Percentiles rank a stretch among this genome's conserved stretches.
Evolutionary conservation across 257 asterid species (phyloP).

Genomic region (Salvia miltiorrhiza): DNA sequence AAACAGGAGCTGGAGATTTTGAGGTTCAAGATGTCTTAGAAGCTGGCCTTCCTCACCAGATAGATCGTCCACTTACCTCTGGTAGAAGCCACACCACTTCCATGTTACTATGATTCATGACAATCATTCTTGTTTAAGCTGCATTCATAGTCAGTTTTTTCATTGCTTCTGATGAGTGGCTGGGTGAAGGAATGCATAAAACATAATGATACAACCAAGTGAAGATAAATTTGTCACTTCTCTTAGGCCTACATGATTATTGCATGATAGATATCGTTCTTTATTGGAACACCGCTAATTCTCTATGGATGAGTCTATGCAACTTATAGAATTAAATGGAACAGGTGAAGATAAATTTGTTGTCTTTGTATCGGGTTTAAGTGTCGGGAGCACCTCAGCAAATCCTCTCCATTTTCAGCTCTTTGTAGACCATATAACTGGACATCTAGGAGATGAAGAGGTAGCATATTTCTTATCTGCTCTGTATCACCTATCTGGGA

Average conservation of each 20-base stretch:
- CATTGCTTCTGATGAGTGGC: slow-evolving; percentile 10
- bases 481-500: not conserved
- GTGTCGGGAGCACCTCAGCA: slow-evolving; percentile 70
- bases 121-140: not conserved
- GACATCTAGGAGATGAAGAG: slow-evolving; percentile 95
- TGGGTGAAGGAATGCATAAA: not conserved
- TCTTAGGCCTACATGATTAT: not conserved
- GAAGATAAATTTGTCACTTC: not conserved
- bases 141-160: not conserved
- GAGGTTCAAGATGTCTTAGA: slow-evolving; percentile 78
- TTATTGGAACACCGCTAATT: not conserved
- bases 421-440: slow-evolving; percentile 91
- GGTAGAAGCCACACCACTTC: slow-evolving; percentile 39
- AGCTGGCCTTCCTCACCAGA: slow-evolving; percentile 89
- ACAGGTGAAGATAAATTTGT: slow-evolving; percentile 92
- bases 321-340: slow-evolving; percentile 11
- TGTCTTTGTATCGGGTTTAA: slow-evolving; percentile 80
- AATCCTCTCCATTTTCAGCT: slow-evolving; percentile 94
- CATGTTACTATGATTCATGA: not conserved
- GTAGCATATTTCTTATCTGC: slow-evolving; percentile 33
- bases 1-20: slow-evolving; percentile 78
- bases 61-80: slow-evolving; percentile 52
- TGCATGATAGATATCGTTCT: not conserved
- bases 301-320: not conserved
- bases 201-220: not conserved